Conservation (phyloP, 176 grass and related monocot species). For the Canna indica region DNA sequence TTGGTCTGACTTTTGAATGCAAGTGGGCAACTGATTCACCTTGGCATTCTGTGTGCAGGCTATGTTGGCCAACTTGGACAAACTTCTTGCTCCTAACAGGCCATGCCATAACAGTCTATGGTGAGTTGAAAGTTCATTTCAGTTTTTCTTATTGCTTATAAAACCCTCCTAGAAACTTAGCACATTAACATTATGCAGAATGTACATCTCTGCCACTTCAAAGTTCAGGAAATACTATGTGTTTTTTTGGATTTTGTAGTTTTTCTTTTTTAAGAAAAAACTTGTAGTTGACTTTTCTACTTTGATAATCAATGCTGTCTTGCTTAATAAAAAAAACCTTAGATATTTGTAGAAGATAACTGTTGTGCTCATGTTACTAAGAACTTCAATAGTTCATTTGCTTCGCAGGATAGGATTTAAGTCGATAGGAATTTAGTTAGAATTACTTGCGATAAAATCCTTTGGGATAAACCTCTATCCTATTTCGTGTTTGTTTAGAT, state of each 20-base stretch:
- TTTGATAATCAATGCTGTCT: background rate
- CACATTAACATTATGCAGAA: background rate
- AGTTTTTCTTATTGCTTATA: background rate
- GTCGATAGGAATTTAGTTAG: no score
- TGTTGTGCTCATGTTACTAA: background rate
- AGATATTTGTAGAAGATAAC: background rate
- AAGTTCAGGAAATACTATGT: background rate
- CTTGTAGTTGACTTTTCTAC: background rate
- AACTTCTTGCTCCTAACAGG: conserved; percentile 78
- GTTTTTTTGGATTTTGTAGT: background rate
- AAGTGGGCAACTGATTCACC: background rate
- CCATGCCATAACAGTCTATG: conserved; percentile 80
- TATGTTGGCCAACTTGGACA: conserved; percentile 76
- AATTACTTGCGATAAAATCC: no score
- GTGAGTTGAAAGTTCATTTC: conserved; percentile 29
- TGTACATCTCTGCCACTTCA: background rate
- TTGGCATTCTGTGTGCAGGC: conserved; percentile 33
- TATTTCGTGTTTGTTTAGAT: no score
- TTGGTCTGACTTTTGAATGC: background rate
- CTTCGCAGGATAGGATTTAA: no score
- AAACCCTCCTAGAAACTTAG: background rate
- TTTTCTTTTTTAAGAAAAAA: background rate
- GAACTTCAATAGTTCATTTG: no score
- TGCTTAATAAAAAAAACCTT: background rate
- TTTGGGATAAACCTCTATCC: no score